Evolutionary conservation across 495 filamentous ascomycete genomes (phyloP).

Genomic region (Neohortaea acidophila): DNA sequence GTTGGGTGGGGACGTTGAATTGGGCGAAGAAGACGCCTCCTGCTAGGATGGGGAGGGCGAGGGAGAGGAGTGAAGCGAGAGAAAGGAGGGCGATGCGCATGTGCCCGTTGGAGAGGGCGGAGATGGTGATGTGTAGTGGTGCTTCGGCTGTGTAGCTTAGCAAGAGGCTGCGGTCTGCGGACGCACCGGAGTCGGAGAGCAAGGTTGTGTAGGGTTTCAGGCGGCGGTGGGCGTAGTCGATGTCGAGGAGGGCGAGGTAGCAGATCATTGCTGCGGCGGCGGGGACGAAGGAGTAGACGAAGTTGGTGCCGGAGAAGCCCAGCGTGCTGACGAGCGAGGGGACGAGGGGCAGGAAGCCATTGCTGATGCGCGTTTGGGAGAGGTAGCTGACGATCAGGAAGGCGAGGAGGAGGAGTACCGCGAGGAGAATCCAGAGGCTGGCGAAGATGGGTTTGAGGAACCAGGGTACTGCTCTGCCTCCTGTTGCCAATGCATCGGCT

Average conservation of each 20-base stretch:
- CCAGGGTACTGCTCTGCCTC: conserved; percentile 45
- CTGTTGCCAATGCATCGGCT: conserved; percentile 30
- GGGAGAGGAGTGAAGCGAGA: conserved; percentile 45
- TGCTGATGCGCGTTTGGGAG: conserved; percentile 38
- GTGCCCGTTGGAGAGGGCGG: conserved; percentile 49
- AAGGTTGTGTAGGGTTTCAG: conserved; percentile 62
- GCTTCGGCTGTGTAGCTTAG: conserved; percentile 54
- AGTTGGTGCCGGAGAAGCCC: conserved; percentile 73
- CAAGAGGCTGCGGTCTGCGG: conserved; percentile 53
- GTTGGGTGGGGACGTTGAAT: conserved; percentile 36
- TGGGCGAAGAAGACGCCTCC: conserved; percentile 74
- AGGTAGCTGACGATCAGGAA: conserved; percentile 67
- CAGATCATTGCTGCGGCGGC: conserved; percentile 57
- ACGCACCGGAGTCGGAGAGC: conserved; percentile 38
- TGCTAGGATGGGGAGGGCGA: conserved; percentile 55
- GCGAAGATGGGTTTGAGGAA: conserved; percentile 51
- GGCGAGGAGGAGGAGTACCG: conserved; percentile 51
- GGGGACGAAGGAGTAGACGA: conserved; percentile 75
- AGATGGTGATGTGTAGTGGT: conserved; percentile 46
- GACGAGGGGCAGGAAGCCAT: conserved; percentile 57
- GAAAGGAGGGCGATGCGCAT: conserved; percentile 57
- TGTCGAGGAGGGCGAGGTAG: conserved; percentile 60
- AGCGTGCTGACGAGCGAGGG: conserved; percentile 40
- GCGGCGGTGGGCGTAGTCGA: conserved; percentile 60
- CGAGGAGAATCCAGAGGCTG: conserved; percentile 45